Evolutionary conservation across 148 eudicot genomes (phyloP).

Genomic region (Fagopyrum esculentum): DNA sequence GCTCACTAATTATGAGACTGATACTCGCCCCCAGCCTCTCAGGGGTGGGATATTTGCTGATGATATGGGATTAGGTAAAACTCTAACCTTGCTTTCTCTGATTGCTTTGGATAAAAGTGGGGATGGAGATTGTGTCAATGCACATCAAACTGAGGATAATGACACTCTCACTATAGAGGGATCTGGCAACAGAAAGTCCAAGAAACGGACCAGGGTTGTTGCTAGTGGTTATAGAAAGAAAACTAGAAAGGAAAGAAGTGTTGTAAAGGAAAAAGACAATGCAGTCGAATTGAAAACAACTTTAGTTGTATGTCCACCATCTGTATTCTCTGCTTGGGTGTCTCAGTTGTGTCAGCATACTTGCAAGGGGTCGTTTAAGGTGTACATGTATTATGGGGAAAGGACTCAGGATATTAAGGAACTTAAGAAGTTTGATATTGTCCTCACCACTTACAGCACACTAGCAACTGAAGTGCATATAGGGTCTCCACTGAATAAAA

Average conservation of each 20-base stretch:
- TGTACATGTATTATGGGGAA: constrained; percentile 76
- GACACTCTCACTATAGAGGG: background rate
- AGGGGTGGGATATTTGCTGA: constrained; percentile 94
- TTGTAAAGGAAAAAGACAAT: constrained; percentile 10
- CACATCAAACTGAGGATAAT: constrained; percentile 20
- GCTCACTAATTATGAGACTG: constrained; percentile 57
- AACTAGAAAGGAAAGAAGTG: constrained; percentile 29
- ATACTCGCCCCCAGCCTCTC: constrained; percentile 55
- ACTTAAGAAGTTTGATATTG: constrained; percentile 71
- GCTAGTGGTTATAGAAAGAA: constrained; percentile 33
- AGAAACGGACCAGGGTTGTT: constrained; percentile 27
- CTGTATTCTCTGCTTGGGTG: constrained; percentile 84
- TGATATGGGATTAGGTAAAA: constrained; percentile 97
- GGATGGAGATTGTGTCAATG: constrained; percentile 13
- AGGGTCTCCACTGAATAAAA: constrained; percentile 53
- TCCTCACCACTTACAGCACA: constrained; percentile 73
- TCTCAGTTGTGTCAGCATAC: constrained; percentile 71
- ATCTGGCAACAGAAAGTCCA: constrained; percentile 21
- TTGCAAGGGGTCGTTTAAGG: constrained; percentile 42
- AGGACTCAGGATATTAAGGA: constrained; percentile 52
- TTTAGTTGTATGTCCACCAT: constrained; percentile 71
- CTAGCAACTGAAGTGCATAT: constrained; percentile 41
- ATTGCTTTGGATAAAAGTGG: constrained; percentile 58
- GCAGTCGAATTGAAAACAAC: constrained; percentile 35
- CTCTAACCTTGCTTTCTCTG: constrained; percentile 77